Percentiles rank a stretch among this genome's conserved stretches.
Conservation (phyloP, 2,329 filamentous ascomycete genomes). For the Cercospora berteroae region DNA sequence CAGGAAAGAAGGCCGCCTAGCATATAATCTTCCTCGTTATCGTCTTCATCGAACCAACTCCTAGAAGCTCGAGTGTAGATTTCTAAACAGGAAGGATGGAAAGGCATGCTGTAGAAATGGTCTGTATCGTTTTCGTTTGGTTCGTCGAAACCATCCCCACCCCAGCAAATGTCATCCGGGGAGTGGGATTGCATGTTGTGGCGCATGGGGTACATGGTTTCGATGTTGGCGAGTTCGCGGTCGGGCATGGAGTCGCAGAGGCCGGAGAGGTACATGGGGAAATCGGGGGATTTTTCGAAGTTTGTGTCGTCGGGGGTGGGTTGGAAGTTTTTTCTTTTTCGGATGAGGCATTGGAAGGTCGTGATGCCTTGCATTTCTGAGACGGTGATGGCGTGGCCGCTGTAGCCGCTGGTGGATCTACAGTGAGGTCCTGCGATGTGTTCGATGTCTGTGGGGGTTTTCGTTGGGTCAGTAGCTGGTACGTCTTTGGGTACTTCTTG, state of each 20-base stretch:
- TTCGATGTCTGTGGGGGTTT: background rate
- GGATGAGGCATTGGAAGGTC: slow-evolving; percentile 17
- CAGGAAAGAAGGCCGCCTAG: slow-evolving; percentile 9
- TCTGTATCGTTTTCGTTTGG: background rate
- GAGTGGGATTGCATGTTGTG: slow-evolving; percentile 3
- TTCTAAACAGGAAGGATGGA: slow-evolving; percentile 23
- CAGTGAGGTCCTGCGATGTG: slow-evolving; percentile 21
- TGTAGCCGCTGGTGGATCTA: slow-evolving; percentile 11
- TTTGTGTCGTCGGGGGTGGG: slow-evolving; percentile 10
- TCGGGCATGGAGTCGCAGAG: slow-evolving; percentile 10
- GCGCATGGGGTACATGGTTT: slow-evolving; percentile 2
- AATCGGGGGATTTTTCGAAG: slow-evolving; percentile 6
- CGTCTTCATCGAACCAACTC: background rate
- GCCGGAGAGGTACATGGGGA: slow-evolving; percentile 9
- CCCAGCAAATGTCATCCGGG: background rate
- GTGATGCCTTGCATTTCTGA: slow-evolving; percentile 19
- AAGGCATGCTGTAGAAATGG: slow-evolving; percentile 10
- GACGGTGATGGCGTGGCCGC: slow-evolving; percentile 13
- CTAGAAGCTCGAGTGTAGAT: slow-evolving; percentile 13
- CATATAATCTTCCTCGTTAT: slow-evolving; percentile 2
- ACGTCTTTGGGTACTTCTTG: too few species aligned
- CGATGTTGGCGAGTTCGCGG: background rate
- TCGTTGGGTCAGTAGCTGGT: background rate
- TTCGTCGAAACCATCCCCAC: background rate
- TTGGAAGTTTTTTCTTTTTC: background rate